Conservation (phyloP, 768 basidiomycete species). For the Rhizopogon vinicolor region DNA sequence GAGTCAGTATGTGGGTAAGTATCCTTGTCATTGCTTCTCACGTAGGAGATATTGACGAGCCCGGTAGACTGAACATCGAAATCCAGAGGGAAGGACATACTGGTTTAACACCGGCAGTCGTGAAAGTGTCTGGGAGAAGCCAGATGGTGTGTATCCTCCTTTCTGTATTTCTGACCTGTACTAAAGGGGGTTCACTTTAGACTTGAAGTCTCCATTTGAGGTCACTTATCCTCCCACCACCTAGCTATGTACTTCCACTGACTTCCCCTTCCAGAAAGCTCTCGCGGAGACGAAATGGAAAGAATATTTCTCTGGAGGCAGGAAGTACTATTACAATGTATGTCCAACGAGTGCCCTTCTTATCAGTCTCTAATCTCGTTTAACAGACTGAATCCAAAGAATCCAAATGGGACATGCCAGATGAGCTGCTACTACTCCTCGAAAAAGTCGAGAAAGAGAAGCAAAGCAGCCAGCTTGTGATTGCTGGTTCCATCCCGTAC, state of each 20-base stretch:
- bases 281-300: slow-evolving; percentile 91
- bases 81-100: slow-evolving; percentile 95
- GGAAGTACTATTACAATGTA: slow-evolving; percentile 91
- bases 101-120: slow-evolving; percentile 91
- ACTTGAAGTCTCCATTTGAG: slow-evolving; percentile 90
- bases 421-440: slow-evolving; percentile 80
- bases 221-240: slow-evolving; percentile 34
- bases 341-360: slow-evolving; percentile 12
- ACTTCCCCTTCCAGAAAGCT: slow-evolving; percentile 54
- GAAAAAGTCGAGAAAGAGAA: slow-evolving; percentile 82
- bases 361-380: not conserved
- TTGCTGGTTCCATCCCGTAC: slow-evolving; percentile 22
- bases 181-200: slow-evolving; percentile 30
- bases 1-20: slow-evolving; percentile 29
- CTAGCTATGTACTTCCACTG: slow-evolving; percentile 1
- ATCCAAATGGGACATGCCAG: slow-evolving; percentile 98
- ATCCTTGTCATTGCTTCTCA: not conserved
- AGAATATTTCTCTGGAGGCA: slow-evolving; percentile 88
- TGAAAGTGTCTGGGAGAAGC: slow-evolving; percentile 98
- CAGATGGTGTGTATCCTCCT: slow-evolving; percentile 59
- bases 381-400: slow-evolving; percentile 78
- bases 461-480: slow-evolving; percentile 33
- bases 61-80: slow-evolving; percentile 83
- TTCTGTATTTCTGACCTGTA: slow-evolving; percentile 4
- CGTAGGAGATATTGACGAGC: not conserved